A percentile compares a stretch with the other conserved stretches of the same genome.
Evolutionary conservation across 2,329 filamentous ascomycete genomes (phyloP).

Genomic region (Incumbomyces delicatus): DNA sequence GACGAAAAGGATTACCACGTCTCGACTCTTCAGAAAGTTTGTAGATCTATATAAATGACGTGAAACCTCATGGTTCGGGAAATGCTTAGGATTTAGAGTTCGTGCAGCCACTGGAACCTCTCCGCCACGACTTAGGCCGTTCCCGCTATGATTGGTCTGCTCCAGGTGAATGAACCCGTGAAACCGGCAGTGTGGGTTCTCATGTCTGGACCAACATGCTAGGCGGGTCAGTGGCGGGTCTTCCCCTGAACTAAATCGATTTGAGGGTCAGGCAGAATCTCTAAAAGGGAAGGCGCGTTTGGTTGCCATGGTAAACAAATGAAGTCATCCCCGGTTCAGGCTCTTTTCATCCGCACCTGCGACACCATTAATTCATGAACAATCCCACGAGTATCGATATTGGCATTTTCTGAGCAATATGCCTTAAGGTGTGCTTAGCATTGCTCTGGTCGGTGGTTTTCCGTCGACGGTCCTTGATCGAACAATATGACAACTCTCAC

Average conservation of each 20-base stretch:
- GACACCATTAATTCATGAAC: neutral
- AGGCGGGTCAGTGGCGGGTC: too few relatives aligned
- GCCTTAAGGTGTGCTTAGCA: neutral
- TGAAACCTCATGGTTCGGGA: too few relatives aligned
- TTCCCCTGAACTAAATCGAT: neutral
- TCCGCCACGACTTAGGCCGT: neutral
- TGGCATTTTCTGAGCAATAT: conserved; percentile 2
- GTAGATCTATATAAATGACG: too few relatives aligned
- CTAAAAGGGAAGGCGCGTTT: neutral
- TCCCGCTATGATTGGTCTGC: neutral
- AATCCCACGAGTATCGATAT: neutral
- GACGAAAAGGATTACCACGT: neutral
- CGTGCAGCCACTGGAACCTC: neutral
- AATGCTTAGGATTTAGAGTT: neutral
- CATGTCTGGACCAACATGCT: neutral
- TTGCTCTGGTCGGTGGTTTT: neutral
- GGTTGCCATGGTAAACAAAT: conserved; percentile 10
- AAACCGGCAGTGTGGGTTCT: neutral
- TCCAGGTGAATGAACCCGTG: neutral
- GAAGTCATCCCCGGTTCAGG: neutral
- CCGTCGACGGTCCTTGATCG: too few relatives aligned
- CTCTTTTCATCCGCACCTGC: neutral
- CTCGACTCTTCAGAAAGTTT: too few relatives aligned
- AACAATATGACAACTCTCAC: conserved; percentile 2
- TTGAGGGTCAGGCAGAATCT: neutral